These are phyloP conservation scores for Boletus hoseneyae DNA, from an alignment of 1,284 basidiomycete genomes.

Conservation along the genomic window DNA sequence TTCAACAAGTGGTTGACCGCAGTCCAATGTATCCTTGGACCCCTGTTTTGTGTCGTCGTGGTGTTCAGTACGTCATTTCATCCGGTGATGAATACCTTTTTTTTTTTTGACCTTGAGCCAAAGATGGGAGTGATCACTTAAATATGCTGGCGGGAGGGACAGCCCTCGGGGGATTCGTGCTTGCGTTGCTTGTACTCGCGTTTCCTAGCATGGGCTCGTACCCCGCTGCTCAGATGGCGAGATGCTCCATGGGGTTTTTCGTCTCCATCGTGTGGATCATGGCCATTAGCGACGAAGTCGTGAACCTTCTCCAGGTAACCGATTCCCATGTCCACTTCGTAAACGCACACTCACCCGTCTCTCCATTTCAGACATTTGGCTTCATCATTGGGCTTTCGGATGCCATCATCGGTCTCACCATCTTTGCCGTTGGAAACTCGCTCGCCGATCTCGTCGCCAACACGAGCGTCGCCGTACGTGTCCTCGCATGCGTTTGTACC, in stretches of 20 bases:
- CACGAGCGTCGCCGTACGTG: conserved; percentile 80
- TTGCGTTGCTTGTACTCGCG: conserved; percentile 55
- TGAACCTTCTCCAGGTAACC: conserved; percentile 77
- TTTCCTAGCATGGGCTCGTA: conserved; percentile 63
- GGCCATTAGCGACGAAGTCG: conserved; percentile 92
- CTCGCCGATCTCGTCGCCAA: conserved; percentile 97
- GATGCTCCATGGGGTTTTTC: conserved; percentile 86
- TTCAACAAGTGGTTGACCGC: conserved; percentile 85
- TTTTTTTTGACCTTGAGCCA: not conserved
- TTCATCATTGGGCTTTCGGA: conserved; percentile 94
- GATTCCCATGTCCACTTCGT: not conserved
- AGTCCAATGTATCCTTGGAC: conserved; percentile 75
- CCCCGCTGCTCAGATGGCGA: conserved; percentile 59
- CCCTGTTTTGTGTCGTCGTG: conserved; percentile 71
- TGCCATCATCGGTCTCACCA: conserved; percentile 93
- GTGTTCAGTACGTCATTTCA: conserved; percentile 60
- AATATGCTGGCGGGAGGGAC: conserved; percentile 57
- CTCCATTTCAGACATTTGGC: conserved; percentile 71
- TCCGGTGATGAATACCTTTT: conserved; percentile 4
- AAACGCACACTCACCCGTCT: conserved; percentile 4
- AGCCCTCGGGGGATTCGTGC: conserved; percentile 50
- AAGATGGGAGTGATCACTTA: conserved; percentile 56
- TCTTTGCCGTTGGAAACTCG: conserved; percentile 96
- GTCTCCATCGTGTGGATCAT: conserved; percentile 94
- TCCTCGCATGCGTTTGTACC: conserved; percentile 7